Base-by-base conservation (phyloP, 257 asterid species). In the Forsythia viridissima region DNA sequence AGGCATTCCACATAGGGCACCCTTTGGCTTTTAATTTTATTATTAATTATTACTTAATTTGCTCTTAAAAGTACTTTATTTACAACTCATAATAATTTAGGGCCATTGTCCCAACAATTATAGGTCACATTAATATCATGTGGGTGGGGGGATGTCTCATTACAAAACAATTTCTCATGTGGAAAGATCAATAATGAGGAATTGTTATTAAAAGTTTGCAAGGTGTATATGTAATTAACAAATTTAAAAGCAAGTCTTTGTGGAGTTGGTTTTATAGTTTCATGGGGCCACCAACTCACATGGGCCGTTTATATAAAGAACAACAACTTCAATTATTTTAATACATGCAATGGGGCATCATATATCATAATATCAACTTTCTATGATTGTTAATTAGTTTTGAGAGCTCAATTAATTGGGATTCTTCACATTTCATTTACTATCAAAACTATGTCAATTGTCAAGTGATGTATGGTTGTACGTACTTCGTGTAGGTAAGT, bases 1-100 rank as follows among this genome's bases (percentile, higher is more conserved):
- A 75, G 97, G 97, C 67, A 91, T 93, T 77, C 97, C 97, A 63
- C 95, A 86, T 77, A 89, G 97, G 84, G 95, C 97, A 41, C 97
- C 97, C 43, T 88, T 93, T 80, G 84, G 87, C 1, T 87, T 91
- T 67, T 85, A 82, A 88, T 75, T 3, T 1, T 30, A 30, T 30
- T 12, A 39, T 44, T 67, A 7, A 10, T 57, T 24, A 20, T 13
- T 52, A 3, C 9, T 73, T 46, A 36, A 69, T 73, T 65, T 41
- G 7, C n/a, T 46, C 73, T 75, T 69, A 55, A 65, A 71, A 15
- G 59, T 63, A 81, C 82, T 82, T 77, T 85, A 65, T 30, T 30
- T 71, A 83, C 86, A 85, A 70, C 84, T 80, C 89, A 86, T 82
- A 76, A 86, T 82, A 76, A 81, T 81, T 84, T 72, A 59, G 79